Evolutionary conservation across 192 early-diverging fungal genomes (phyloP), one percentile per base, ranked within the genome.

Genomic region (Linnemannia exigua): DNA sequence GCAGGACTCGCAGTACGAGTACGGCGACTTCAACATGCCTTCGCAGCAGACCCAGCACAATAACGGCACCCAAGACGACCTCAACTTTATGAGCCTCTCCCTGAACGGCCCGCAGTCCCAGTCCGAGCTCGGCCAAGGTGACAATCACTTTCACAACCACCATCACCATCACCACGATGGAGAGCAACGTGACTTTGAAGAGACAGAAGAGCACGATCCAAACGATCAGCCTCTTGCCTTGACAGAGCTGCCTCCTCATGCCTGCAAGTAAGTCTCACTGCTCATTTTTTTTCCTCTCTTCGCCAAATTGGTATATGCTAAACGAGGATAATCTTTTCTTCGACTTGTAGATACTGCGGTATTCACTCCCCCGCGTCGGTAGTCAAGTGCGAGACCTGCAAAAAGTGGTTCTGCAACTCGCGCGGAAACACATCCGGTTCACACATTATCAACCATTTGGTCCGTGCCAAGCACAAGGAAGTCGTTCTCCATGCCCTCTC

Each of bases 351-450:
- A 74, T 99, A 99, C 88, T 99, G 99, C 77, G 97, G 96, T 44
- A 94, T 99, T 77, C 97, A 99, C 79, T 93, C 93, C 70, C 92
- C 96, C 25, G 90, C 92, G 38, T 93, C 96, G 0, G 97, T 99
- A 9, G 95, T 96, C 70, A 97, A 97, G 89, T 99, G 99, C 87
- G 92, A 97, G 44, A 92, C 91, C 0, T 99, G 99, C 90, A 93
- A 92, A 70, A 94, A 95, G 69, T 99, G 98, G 98, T 99, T 99
- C 85, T 99, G 98, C 88, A 99, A 99, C 82, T 92, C 95, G 20
- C 93, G 96, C 46, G 96, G 97, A 35, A 94, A 93, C 74, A 97
- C 95, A 1, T 94, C 95, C 9, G 98, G 97, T 52, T 95, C 98
- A 17, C 98, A 99, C 81, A 98, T 99, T 70, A 94, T 99, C 75